Base-by-base conservation (phyloP, 176 grass and related monocot genomes). In the Phoenix dactylifera region DNA sequence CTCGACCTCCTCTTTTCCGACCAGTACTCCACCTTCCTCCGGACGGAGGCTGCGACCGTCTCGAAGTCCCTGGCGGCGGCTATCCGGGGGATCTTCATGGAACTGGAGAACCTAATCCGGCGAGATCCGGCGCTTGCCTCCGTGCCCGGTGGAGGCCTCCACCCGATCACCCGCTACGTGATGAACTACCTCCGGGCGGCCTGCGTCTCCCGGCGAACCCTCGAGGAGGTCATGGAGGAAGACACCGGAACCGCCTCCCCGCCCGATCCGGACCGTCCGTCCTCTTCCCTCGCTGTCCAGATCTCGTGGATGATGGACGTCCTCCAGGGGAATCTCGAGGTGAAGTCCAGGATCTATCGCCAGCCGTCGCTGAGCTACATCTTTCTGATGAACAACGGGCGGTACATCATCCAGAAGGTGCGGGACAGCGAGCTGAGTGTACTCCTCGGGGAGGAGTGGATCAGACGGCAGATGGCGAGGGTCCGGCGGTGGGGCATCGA, bases 221-320 rank as follows among this genome's bases (percentile, higher is more conserved):
- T 98, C 15, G 93, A 98, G 67, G 87, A 98, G 69, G 84, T 98
- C 44, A 98, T 98, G 93, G 84, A 91, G 65, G 84, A 78, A 57
- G 87, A 90, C 24, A 56, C 81, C 24, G 81, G 70, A 50, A 76
- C 75, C 67, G 75, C 69, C 7, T 52, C 71, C 0, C 53, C 65
- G 10, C 58, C 80, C 2, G 93, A 98, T 63, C 87, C 81, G 62
- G 87, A 98, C 57, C 84, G 81, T 55, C 87, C 81, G 5, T 88
- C 93, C 52, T 98, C 93, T 4, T 86, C 86, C 12, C 69, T 98
- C 12, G 85, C 93, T 1, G 82, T 98, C 70, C 87, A 98, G 50
- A 82, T 98, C 60, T 81, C 84, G 2, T 98, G 93, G 93, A 98
- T 98, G 79, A 98, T 98, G 93, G 93, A 98, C 67, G 93, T 98